A percentile compares a stretch with the other conserved stretches of the same genome.
These are phyloP conservation scores for Sinapis alba DNA, from an alignment of 441 rosid genomes.

Conservation along the genomic window DNA sequence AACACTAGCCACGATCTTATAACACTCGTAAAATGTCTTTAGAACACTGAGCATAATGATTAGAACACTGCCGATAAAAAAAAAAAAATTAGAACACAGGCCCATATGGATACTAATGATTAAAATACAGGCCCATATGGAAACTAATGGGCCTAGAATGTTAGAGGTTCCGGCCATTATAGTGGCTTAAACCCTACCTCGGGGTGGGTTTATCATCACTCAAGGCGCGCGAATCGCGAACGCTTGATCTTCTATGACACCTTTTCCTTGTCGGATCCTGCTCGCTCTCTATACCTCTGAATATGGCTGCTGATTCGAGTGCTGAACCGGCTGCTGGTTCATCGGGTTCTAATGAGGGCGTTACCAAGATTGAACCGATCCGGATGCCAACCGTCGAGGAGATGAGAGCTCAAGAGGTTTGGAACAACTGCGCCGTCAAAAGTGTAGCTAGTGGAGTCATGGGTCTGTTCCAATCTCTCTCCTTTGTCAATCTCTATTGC, in stretches of 20 bases:
- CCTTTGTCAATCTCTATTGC: background rate
- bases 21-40: no score
- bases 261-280: conserved; percentile 14
- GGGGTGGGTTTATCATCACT: background rate
- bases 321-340: conserved; percentile 39
- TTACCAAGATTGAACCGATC: conserved; percentile 50
- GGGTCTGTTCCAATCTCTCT: conserved; percentile 55
- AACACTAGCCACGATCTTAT: no score
- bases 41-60: no score
- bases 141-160: background rate
- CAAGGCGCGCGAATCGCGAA: conserved; percentile 35
- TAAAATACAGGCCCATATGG: conserved; percentile 4
- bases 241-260: conserved; percentile 32
- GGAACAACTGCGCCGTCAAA: conserved; percentile 90
- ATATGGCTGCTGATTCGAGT: conserved; percentile 40
- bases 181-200: conserved; percentile 34
- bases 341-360: conserved; percentile 42
- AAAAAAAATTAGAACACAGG: no score
- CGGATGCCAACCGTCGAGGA: conserved; percentile 90
- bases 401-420: conserved; percentile 88
- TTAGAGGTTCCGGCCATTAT: background rate
- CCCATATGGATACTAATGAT: no score
- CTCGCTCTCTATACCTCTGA: no score
- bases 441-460: conserved; percentile 84
- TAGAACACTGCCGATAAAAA: no score